Percentiles rank a stretch among this genome's conserved stretches.
Conservation (phyloP, 768 basidiomycete species). For the Psilocybe azurescens region DNA sequence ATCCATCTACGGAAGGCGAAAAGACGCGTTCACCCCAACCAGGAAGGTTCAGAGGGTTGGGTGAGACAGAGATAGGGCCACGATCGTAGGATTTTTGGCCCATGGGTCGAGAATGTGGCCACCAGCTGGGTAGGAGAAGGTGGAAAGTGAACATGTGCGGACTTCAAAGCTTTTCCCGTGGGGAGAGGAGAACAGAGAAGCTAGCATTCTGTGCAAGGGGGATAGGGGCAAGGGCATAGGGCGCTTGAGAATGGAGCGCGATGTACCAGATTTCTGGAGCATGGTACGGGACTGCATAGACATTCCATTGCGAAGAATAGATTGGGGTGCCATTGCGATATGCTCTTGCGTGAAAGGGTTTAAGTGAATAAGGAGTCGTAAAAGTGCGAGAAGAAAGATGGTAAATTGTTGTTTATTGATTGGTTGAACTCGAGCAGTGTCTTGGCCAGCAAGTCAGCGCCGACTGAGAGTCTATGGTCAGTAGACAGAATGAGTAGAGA, state of each 20-base stretch:
- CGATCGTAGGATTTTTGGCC: conserved; percentile 67
- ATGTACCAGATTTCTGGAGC: conserved; percentile 30
- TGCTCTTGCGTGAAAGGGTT: conserved; percentile 22
- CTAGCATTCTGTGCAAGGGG: conserved; percentile 32
- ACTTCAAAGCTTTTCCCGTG: conserved; percentile 29
- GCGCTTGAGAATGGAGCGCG: conserved; percentile 44
- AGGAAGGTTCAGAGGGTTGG: conserved; percentile 59
- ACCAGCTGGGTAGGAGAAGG: conserved; percentile 58
- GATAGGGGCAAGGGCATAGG: conserved; percentile 43
- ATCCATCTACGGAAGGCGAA: conserved; percentile 38
- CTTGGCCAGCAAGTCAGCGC: conserved; percentile 55
- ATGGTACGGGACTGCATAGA: conserved; percentile 37
- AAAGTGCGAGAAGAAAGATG: conserved; percentile 15
- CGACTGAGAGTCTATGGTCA: conserved; percentile 14
- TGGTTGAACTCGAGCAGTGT: conserved; percentile 41
- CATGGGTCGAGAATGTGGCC: conserved; percentile 61
- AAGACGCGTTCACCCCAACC: conserved; percentile 57
- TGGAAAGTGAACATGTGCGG: conserved; percentile 70
- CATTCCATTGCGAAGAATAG: conserved; percentile 39
- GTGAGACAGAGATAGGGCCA: conserved; percentile 62
- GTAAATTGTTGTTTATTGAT: conserved; percentile 22
- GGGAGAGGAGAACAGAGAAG: conserved; percentile 38
- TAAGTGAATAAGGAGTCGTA: conserved; percentile 11
- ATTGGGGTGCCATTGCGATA: conserved; percentile 40
- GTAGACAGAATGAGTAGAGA: conserved; percentile 5